A percentile compares a stretch with the other conserved stretches of the same genome.
Conservation (phyloP, 129 eudicot genomes). For the Saposhnikovia divaricata region DNA sequence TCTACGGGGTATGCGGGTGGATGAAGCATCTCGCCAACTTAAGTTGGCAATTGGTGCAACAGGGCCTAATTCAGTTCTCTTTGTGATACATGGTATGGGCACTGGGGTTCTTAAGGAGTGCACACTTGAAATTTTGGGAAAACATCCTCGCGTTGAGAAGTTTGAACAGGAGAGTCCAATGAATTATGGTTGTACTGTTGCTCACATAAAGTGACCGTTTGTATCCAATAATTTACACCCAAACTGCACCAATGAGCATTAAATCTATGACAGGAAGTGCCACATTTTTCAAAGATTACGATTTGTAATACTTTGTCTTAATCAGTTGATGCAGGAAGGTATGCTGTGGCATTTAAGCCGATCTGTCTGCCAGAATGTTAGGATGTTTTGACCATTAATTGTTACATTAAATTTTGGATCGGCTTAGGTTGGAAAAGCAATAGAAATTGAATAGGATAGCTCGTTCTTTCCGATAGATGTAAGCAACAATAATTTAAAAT, state of each 20-base stretch:
- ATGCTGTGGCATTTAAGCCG: background rate
- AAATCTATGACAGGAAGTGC: background rate
- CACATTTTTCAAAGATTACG: background rate
- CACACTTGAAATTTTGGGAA: conserved; percentile 42
- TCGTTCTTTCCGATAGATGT: background rate
- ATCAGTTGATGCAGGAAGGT: background rate
- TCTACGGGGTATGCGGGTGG: conserved; percentile 73
- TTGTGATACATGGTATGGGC: conserved; percentile 86
- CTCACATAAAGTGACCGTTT: conserved; percentile 50
- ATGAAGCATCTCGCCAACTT: conserved; percentile 66
- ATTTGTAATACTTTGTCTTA: background rate
- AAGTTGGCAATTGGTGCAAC: conserved; percentile 48
- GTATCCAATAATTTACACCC: background rate
- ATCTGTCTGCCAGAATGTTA: background rate
- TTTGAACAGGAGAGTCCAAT: conserved; percentile 86
- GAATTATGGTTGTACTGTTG: conserved; percentile 94
- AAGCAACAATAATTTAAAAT: background rate
- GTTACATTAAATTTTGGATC: background rate
- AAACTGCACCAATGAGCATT: conserved; percentile 1
- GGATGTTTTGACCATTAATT: background rate
- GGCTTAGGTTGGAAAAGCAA: background rate
- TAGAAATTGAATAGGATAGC: background rate
- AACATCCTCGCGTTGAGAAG: conserved; percentile 66
- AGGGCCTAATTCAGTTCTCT: conserved; percentile 62
- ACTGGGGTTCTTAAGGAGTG: conserved; percentile 69